These are phyloP conservation scores for Phyllostachys edulis DNA, from an alignment of 176 grass and related monocot genomes.

Conservation along the genomic window DNA sequence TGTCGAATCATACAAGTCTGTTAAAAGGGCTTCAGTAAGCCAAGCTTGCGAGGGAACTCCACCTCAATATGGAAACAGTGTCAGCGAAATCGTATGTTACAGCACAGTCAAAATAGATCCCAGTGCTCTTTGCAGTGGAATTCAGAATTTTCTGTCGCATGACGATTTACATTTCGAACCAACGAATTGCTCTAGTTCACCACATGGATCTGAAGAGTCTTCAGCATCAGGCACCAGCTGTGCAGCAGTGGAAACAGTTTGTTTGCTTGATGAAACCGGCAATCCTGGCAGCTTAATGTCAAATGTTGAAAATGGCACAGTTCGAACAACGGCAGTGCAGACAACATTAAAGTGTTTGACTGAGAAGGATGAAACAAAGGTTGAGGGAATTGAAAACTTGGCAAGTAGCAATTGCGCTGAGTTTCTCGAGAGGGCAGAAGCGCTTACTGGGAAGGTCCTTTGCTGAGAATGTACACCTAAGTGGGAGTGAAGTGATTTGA, in stretches of 20 bases:
- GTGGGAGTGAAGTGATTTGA: conserved; percentile 35
- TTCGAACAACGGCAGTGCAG: neutral
- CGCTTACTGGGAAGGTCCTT: neutral
- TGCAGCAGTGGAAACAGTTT: neutral
- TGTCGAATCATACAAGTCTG: conserved; percentile 13
- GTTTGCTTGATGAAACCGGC: conserved; percentile 28
- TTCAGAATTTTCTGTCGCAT: conserved; percentile 18
- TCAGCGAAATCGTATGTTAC: neutral
- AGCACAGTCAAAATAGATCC: conserved; percentile 13
- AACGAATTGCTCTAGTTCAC: conserved; percentile 33
- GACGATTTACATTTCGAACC: conserved; percentile 33
- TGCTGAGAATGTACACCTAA: conserved; percentile 10
- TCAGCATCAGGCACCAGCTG: conserved; percentile 40
- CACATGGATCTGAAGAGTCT: conserved; percentile 45
- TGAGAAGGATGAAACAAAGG: conserved; percentile 15
- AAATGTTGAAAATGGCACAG: conserved; percentile 6
- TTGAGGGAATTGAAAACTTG: conserved; percentile 34
- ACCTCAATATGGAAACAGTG: conserved; percentile 30
- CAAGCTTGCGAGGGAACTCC: conserved; percentile 32
- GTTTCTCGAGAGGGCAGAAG: conserved; percentile 32
- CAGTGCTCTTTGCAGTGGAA: neutral
- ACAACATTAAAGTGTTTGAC: neutral
- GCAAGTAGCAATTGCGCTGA: conserved; percentile 32
- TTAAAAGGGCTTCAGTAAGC: conserved; percentile 51
- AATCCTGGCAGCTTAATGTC: conserved; percentile 15